These are phyloP conservation scores for Penicillium sp. DNA, from an alignment of 2,329 filamentous ascomycete genomes.

Conservation along the genomic window DNA sequence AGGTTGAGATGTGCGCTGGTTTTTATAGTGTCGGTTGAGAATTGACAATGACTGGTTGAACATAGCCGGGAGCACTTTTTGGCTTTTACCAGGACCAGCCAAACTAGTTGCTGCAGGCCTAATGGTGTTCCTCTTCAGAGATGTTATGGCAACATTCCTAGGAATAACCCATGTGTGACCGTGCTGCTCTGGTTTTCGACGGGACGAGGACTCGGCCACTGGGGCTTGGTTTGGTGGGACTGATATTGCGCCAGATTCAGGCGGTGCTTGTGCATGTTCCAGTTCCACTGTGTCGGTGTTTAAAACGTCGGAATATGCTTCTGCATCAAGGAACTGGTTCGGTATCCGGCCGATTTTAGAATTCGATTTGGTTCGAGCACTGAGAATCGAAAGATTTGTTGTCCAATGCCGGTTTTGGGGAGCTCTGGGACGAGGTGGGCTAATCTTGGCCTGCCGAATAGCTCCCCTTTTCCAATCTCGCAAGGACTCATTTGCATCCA, in stretches of 20 bases:
- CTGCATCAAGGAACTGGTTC: slow-evolving; percentile 2
- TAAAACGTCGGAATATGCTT: neutral
- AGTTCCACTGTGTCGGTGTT: slow-evolving; percentile 5
- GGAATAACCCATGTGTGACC: slow-evolving; percentile 37
- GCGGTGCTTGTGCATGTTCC: slow-evolving; percentile 5
- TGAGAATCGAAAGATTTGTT: slow-evolving; percentile 23
- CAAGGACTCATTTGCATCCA: slow-evolving; percentile 53
- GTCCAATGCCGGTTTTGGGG: slow-evolving; percentile 26
- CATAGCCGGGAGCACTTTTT: slow-evolving; percentile 18
- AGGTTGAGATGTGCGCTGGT: slow-evolving; percentile 16
- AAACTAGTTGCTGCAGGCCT: slow-evolving; percentile 40
- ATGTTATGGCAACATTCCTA: slow-evolving; percentile 37
- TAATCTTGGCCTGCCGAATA: slow-evolving; percentile 33
- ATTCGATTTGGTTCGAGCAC: slow-evolving; percentile 7
- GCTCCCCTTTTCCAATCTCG: slow-evolving; percentile 53
- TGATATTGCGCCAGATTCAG: neutral
- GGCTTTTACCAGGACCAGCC: slow-evolving; percentile 17
- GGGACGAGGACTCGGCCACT: neutral
- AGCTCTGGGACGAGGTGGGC: slow-evolving; percentile 18
- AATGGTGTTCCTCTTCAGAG: slow-evolving; percentile 35
- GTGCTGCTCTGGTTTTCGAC: slow-evolving; percentile 18
- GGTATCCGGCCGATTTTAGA: slow-evolving; percentile 2
- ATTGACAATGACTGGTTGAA: slow-evolving; percentile 37
- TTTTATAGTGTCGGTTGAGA: slow-evolving; percentile 33
- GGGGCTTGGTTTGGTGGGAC: slow-evolving; percentile 1